Evolutionary conservation across 257 asterid species (phyloP).

Genomic region (Haberlea rhodopensis): DNA sequence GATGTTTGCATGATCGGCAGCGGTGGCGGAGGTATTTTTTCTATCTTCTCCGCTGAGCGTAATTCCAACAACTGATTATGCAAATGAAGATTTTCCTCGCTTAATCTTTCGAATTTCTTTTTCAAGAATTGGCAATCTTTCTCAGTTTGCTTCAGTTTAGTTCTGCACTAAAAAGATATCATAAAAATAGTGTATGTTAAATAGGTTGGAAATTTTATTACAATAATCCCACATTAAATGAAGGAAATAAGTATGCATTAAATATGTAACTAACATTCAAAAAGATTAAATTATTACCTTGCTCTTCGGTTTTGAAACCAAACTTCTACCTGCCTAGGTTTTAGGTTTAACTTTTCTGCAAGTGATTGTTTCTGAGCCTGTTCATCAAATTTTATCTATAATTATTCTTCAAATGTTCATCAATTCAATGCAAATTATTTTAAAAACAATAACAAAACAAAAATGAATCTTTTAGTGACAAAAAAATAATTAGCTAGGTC

Average conservation of each 20-base stretch:
- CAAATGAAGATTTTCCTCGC: constrained; percentile 44
- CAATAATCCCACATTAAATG: neutral
- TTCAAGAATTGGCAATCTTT: constrained; percentile 48
- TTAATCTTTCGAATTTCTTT: constrained; percentile 44
- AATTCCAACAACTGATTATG: constrained; percentile 51
- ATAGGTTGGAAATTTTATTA: neutral
- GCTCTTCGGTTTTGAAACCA: constrained; percentile 75
- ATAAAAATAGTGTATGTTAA: neutral
- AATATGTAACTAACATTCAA: neutral
- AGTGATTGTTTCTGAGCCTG: constrained; percentile 51
- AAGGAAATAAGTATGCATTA: neutral
- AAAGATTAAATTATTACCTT: constrained; percentile 30
- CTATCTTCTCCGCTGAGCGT: constrained; percentile 24
- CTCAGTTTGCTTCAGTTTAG: constrained; percentile 71
- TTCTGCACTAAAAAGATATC: constrained; percentile 30
- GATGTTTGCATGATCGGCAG: neutral
- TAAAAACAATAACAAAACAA: neutral
- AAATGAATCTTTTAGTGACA: no score
- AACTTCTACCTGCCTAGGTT: constrained; percentile 61
- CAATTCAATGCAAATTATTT: neutral
- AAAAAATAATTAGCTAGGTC: no score
- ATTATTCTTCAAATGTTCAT: neutral
- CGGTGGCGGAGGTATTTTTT: constrained; percentile 7
- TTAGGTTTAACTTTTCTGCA: constrained; percentile 46
- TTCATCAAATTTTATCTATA: neutral